These are phyloP conservation scores for Fraxinus angustifolia DNA, from an alignment of 305 asterid species.

Conservation along the genomic window DNA sequence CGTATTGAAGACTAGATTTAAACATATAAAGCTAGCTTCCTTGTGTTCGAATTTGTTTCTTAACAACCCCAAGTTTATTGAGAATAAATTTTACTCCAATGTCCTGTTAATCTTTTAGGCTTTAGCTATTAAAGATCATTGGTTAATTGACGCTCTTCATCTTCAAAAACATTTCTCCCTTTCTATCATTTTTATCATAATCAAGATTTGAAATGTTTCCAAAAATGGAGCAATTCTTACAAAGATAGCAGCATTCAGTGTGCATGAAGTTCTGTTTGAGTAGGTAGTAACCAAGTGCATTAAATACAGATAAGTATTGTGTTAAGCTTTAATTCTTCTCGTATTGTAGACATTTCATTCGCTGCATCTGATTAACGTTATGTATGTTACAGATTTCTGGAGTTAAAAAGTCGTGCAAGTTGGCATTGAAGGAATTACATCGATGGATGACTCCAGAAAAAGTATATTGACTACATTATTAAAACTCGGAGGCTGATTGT, in stretches of 20 bases:
- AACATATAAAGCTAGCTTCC: background rate
- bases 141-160: background rate
- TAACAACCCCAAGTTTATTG: background rate
- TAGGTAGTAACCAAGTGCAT: background rate
- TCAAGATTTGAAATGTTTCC: background rate
- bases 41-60: background rate
- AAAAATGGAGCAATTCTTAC: background rate
- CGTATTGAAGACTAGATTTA: background rate
- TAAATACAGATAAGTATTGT: background rate
- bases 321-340: background rate
- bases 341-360: background rate
- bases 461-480: slow-evolving; percentile 27
- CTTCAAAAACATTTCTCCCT: background rate
- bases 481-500: background rate
- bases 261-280: background rate
- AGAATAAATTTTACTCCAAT: background rate
- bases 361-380: background rate
- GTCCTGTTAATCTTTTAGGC: background rate
- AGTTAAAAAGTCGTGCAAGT: slow-evolving; percentile 49
- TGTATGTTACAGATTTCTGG: slow-evolving; percentile 43
- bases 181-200: background rate
- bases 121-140: background rate
- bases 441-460: slow-evolving; percentile 75
- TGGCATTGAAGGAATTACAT: slow-evolving; percentile 51
- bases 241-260: background rate